Evolutionary conservation across 371 early-diverging fungal genomes (phyloP).

Genomic region (Haplosporangium sp.): DNA sequence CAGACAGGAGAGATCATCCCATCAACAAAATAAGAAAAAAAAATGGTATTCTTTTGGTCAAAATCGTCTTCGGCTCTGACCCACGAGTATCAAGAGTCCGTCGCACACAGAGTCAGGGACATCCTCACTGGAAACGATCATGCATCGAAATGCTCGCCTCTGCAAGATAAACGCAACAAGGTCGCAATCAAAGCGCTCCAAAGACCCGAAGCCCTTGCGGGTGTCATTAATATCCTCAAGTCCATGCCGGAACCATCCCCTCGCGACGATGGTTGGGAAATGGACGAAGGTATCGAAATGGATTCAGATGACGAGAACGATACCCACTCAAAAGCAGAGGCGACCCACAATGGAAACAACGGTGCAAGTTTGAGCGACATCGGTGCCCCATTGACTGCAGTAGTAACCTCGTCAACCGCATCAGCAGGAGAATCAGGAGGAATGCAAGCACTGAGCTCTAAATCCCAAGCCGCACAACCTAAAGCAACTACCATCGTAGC

Average conservation of each 20-base stretch:
- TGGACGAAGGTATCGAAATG: slow-evolving; percentile 26
- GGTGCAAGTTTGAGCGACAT: too few species aligned
- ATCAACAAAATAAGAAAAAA: background rate
- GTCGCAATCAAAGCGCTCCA: slow-evolving; percentile 46
- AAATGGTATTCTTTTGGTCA: slow-evolving; percentile 42
- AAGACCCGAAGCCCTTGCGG: slow-evolving; percentile 49
- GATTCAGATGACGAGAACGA: slow-evolving; percentile 2
- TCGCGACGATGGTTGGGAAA: slow-evolving; percentile 24
- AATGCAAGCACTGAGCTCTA: background rate
- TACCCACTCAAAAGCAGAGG: background rate
- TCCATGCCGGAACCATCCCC: slow-evolving; percentile 44
- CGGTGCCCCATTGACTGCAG: too few species aligned
- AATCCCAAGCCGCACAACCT: slow-evolving; percentile 4
- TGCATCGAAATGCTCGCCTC: too few species aligned
- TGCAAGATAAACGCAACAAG: slow-evolving; percentile 22
- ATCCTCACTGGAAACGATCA: slow-evolving; percentile 44
- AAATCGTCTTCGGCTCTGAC: slow-evolving; percentile 29
- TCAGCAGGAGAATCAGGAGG: background rate
- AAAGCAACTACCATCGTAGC: slow-evolving; percentile 25
- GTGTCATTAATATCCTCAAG: slow-evolving; percentile 47
- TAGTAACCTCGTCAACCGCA: background rate
- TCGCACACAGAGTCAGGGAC: slow-evolving; percentile 45
- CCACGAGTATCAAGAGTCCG: slow-evolving; percentile 38
- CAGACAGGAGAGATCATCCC: background rate
- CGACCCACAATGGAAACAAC: too few species aligned